Percentiles rank a stretch among this genome's conserved stretches.
Conservation (phyloP, 805 yeast genomes). For the Sugiyamaella chiloensis region DNA sequence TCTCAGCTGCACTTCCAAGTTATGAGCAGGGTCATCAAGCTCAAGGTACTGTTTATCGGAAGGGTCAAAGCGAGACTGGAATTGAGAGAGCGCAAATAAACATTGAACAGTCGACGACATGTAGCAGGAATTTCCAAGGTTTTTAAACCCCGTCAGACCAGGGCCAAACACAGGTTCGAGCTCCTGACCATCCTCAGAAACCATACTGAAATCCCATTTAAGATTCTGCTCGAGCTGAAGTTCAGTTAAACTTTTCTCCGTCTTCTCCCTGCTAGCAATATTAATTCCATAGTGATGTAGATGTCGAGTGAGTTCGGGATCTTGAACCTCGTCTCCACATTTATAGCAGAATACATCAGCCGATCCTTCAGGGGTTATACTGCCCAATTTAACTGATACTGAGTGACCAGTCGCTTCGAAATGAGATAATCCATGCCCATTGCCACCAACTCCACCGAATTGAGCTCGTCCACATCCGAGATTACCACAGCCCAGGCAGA, state of each 20-base stretch:
- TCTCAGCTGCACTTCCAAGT: constrained; percentile 68
- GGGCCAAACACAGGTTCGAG: constrained; percentile 68
- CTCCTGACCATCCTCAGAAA: constrained; percentile 63
- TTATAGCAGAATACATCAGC: constrained; percentile 87
- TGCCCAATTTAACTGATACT: constrained; percentile 87
- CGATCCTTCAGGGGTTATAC: constrained; percentile 65
- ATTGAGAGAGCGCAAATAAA: constrained; percentile 45
- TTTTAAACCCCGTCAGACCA: constrained; percentile 78
- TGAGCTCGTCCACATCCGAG: constrained; percentile 94
- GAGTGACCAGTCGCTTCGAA: constrained; percentile 60
- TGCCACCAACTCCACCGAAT: constrained; percentile 91
- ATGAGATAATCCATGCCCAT: constrained; percentile 85
- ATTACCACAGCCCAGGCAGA: constrained; percentile 87
- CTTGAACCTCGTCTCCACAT: constrained; percentile 85
- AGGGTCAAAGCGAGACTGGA: constrained; percentile 28
- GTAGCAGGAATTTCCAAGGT: constrained; percentile 92
- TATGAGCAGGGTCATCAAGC: constrained; percentile 51
- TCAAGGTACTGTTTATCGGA: constrained; percentile 15
- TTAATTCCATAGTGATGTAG: constrained; percentile 68
- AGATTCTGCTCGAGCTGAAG: constrained; percentile 88
- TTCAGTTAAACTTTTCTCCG: constrained; percentile 86
- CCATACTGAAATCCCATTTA: constrained; percentile 89
- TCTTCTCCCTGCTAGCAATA: constrained; percentile 51
- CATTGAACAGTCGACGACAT: constrained; percentile 77
- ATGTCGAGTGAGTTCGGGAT: constrained; percentile 51